Percentiles rank a stretch among this genome's conserved stretches.
phyloP scores from a whole-genome alignment of 768 basidiomycete genomes.

The Tylopilus cervinicoccineus region DNA sequence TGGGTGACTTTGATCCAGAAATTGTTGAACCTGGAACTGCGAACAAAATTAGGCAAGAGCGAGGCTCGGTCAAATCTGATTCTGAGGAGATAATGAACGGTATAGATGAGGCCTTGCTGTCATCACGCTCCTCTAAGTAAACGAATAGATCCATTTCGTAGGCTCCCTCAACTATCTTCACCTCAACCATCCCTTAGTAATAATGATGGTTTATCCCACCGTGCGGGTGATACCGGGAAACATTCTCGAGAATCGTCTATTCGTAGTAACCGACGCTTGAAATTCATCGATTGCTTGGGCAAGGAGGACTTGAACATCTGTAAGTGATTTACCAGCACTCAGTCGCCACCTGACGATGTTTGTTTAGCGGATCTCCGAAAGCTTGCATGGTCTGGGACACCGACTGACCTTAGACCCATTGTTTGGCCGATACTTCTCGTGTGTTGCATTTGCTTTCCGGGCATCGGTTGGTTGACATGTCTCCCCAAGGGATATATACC shows the following conservation, averaged over 20 bases:
- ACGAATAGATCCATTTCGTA: slow-evolving; percentile 55
- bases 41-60: slow-evolving; percentile 42
- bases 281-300: slow-evolving; percentile 76
- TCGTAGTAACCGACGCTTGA: slow-evolving; percentile 70
- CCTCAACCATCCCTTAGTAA: slow-evolving; percentile 5
- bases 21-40: slow-evolving; percentile 28
- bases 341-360: slow-evolving; percentile 3
- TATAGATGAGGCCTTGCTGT: slow-evolving; percentile 32
- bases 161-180: slow-evolving; percentile 29
- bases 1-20: slow-evolving; percentile 72
- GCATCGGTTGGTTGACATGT: slow-evolving; percentile 4
- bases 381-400: slow-evolving; percentile 94
- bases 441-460: slow-evolving; percentile 31
- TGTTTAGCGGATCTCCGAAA: slow-evolving; percentile 74
- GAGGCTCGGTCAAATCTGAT: slow-evolving; percentile 57
- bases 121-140: slow-evolving; percentile 27
- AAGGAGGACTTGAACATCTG: slow-evolving; percentile 80
- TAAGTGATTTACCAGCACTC: slow-evolving; percentile 32
- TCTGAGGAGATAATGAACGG: slow-evolving; percentile 75
- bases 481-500: slow-evolving; percentile 87
- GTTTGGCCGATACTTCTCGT: slow-evolving; percentile 95
- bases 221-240: slow-evolving; percentile 45
- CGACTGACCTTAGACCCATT: slow-evolving; percentile 79
- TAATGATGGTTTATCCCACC: slow-evolving; percentile 8
- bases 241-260: slow-evolving; percentile 73